Base-by-base conservation (phyloP, 2,329 filamentous ascomycete genomes). In the Cyclaneusma minus region DNA sequence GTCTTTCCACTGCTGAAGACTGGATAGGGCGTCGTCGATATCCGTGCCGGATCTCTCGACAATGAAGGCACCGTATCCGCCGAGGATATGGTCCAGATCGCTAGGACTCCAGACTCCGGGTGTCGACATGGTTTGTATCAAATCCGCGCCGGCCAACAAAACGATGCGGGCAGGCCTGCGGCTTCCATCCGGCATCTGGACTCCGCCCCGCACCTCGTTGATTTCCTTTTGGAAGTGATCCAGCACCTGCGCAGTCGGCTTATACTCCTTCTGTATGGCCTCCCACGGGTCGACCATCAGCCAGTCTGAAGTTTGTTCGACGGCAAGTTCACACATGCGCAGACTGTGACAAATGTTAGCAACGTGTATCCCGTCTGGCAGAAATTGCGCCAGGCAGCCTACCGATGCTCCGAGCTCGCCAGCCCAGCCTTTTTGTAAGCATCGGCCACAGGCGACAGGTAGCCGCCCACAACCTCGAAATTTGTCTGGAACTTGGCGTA, bases 171-270 rank as follows among this genome's bases (percentile, higher is more conserved):
- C 54, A 21, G 60, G 66, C 49, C 70, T 76, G 44, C 64, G 69
- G 28, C 60, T 58, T 32, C 81, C 82, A 37, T 76, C 65, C 12
- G 64, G 60, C 24, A 64, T 68, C 41, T 79, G 64, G 16, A 89
- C 68, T 5, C 85, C 85, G 20, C 77, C 74, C 16, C 74, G 59
- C 22, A 82, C 67, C 13, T 68, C 65, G 48, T 94, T 93, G 47
- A 94, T 81, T 49, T 94, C 83, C 45, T 87, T 58, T 38, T 91
- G 74, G 42, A 94, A 89, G 52, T 94, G 87, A 45, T 92, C 83
- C 25, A 94, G 61, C 21, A 93, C 85, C 40, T 78, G 68, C 20
- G 85, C 87, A 1, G 87, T 95, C 10, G 84, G 83, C 35, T 83
- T 75, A 48, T 93, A 95, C 38, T 79, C 65, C 43, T 75, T 68